Base-by-base conservation (phyloP, 1,139 yeast species). In the Debaryomycetaceae sp. region DNA sequence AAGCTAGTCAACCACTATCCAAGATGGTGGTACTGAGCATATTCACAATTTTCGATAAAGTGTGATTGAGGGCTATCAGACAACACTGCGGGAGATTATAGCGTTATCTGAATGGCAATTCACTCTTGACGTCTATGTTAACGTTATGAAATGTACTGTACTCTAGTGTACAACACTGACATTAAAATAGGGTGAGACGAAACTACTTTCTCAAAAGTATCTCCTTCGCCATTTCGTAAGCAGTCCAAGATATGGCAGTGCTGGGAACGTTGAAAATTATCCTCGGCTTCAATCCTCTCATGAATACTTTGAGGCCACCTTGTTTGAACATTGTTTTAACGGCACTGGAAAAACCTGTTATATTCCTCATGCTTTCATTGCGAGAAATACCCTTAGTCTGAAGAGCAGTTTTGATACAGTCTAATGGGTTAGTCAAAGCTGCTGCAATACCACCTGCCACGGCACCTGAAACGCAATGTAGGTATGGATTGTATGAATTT, bases 171-270 rank as follows among this genome's bases (percentile, higher is more conserved):
- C 31, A 27, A 27, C 31, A 11, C 31, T 11, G 31, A 17, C 11
- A 27, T 27, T 27, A 3, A 11, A 7, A 27, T 4, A 7, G 31
- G 31, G 8, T 2, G 31, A 27, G 11, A 27, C 11, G 11, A 11
- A 4, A 8, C 31, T 13, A 13, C 34, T 56, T 52, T 50, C 52
- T 62, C 37, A 67, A 61, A 55, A 78, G 66, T 42, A 85, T 75
- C 55, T 83, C 87, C 67, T 93, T 93, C 38, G 97, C 98, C 95
- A 91, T 88, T 64, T 93, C 99, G 65, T 95, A 93, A 22, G 97
- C 91, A 1, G 98, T 93, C 99, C 99, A 93, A 52, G 96, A 84
- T 49, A 93, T 91, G 33, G 99, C 99, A 9, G 99, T 91, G 41
- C 96, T 86, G 20, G 99, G 99, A 63, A 93, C 91, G 63, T 91